A percentile compares a stretch with the other conserved stretches of the same genome.
Conservation (phyloP, 208 protist species). For the Wallacemonas sp. region DNA sequence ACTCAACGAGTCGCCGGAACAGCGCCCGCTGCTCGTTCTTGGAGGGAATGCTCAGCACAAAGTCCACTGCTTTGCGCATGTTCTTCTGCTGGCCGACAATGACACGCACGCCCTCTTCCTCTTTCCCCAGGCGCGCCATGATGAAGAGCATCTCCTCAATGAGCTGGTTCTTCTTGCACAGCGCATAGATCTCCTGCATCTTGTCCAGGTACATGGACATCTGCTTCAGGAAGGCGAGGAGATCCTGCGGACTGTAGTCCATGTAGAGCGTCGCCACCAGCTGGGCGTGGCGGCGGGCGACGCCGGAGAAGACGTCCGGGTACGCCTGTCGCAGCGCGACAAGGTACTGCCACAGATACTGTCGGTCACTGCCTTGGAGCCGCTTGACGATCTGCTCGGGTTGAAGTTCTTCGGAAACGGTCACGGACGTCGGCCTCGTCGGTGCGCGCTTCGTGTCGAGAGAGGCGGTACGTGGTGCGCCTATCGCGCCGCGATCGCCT, state of each 20-base stretch:
- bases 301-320: slow-evolving; percentile 18
- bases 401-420: no score
- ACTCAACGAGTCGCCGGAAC: slow-evolving; percentile 51
- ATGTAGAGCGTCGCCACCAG: slow-evolving; percentile 73
- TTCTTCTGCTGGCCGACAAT: slow-evolving; percentile 59
- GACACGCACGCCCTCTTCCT: slow-evolving; percentile 75
- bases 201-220: slow-evolving; percentile 57
- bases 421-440: no score
- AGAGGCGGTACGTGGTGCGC: no score
- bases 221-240: slow-evolving; percentile 59
- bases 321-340: slow-evolving; percentile 31
- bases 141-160: slow-evolving; percentile 75
- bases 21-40: slow-evolving; percentile 55
- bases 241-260: slow-evolving; percentile 54
- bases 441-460: no score
- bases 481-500: no score
- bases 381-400: slow-evolving; percentile 43
- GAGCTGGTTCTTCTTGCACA: slow-evolving; percentile 63
- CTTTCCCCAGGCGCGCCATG: slow-evolving; percentile 66
- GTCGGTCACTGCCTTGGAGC: slow-evolving; percentile 41
- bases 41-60: slow-evolving; percentile 37
- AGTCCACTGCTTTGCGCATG: slow-evolving; percentile 41
- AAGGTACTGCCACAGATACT: slow-evolving; percentile 55
- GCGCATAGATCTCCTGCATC: slow-evolving; percentile 62
- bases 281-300: slow-evolving; percentile 43